Percentiles rank a stretch among this genome's conserved stretches.
Evolutionary conservation across 2,329 filamentous ascomycete genomes (phyloP).

Genomic region (Chrysosporium queenslandicum): DNA sequence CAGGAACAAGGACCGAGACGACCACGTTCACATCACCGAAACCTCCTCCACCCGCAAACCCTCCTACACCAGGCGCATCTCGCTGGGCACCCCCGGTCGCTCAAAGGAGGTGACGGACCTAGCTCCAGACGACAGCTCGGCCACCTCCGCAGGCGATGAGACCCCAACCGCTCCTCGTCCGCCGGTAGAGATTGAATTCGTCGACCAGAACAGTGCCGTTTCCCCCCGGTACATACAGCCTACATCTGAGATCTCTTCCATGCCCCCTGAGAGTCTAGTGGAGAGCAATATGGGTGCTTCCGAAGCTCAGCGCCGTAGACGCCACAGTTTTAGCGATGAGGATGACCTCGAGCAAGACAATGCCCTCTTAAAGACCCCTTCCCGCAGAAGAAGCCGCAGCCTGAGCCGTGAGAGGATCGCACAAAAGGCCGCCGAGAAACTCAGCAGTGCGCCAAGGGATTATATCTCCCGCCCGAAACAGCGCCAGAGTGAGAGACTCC

Average conservation of each 20-base stretch:
- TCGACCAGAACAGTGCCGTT: slow-evolving; percentile 60
- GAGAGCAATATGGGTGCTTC: slow-evolving; percentile 44
- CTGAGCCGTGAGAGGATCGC: slow-evolving; percentile 54
- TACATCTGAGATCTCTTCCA: slow-evolving; percentile 77
- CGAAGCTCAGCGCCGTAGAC: slow-evolving; percentile 35
- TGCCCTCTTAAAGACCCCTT: slow-evolving; percentile 46
- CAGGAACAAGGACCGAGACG: slow-evolving; percentile 48
- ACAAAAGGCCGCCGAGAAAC: slow-evolving; percentile 59
- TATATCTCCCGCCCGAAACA: slow-evolving; percentile 34
- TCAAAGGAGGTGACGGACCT: slow-evolving; percentile 27
- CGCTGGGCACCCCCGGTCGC: slow-evolving; percentile 41
- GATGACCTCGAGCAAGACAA: slow-evolving; percentile 15
- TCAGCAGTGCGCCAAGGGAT: slow-evolving; percentile 44
- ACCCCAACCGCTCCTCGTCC: slow-evolving; percentile 59
- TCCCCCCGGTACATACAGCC: slow-evolving; percentile 54
- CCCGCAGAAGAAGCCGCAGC: slow-evolving; percentile 47
- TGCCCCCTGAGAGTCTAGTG: slow-evolving; percentile 62
- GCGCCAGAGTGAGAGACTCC: slow-evolving; percentile 36
- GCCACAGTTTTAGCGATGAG: slow-evolving; percentile 56
- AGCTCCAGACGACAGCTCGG: slow-evolving; percentile 54
- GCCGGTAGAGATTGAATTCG: slow-evolving; percentile 83
- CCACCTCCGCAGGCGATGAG: slow-evolving; percentile 68
- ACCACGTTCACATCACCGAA: slow-evolving; percentile 80
- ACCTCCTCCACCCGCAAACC: slow-evolving; percentile 62
- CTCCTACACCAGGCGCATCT: slow-evolving; percentile 58